Conservation (phyloP, 768 basidiomycete genomes). For the Phylloporus arenicola region DNA sequence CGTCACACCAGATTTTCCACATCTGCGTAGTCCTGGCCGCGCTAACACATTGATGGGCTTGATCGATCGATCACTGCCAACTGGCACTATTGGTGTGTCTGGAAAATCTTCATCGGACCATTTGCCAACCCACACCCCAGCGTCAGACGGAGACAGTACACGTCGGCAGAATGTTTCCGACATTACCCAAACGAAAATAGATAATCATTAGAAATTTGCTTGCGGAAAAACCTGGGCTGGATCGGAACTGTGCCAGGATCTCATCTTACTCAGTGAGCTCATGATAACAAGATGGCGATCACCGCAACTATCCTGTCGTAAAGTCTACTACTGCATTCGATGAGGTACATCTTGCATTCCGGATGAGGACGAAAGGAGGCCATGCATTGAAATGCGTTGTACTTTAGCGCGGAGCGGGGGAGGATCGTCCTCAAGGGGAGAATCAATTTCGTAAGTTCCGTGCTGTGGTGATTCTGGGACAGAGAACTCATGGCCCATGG, state of each 20-base stretch:
- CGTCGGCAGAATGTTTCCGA: conserved; percentile 23
- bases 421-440: too few species aligned
- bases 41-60: conserved; percentile 60
- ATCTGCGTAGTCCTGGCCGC: conserved; percentile 70
- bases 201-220: conserved; percentile 27
- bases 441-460: too few species aligned
- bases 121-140: conserved; percentile 17
- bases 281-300: neutral
- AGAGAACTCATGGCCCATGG: too few species aligned
- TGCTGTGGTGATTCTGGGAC: too few species aligned
- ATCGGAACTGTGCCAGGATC: conserved; percentile 23
- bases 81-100: conserved; percentile 39
- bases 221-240: conserved; percentile 14
- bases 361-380: neutral
- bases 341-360: neutral
- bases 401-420: too few species aligned
- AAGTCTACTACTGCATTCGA: neutral
- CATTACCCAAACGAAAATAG: conserved; percentile 21
- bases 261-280: neutral
- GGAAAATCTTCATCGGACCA: conserved; percentile 21
- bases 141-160: conserved; percentile 25
- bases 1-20: conserved; percentile 91
- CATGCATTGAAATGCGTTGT: neutral
- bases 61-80: too few species aligned
- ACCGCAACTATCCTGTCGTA: neutral